Evolutionary conservation across 148 eudicot species (phyloP).

Genomic region (Polygonum aviculare): DNA sequence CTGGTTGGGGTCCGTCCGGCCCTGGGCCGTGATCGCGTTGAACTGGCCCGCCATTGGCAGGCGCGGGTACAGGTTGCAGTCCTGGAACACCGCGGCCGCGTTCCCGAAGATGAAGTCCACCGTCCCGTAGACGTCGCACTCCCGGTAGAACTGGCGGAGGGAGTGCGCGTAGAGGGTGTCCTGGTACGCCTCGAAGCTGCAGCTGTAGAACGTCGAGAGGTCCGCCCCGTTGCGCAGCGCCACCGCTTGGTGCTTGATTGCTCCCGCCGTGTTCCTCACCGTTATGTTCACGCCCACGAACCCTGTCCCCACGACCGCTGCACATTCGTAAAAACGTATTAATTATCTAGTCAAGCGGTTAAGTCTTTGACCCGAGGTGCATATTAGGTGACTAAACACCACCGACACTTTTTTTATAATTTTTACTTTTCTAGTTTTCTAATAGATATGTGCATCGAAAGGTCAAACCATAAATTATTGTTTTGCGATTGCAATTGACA

Average conservation of each 20-base stretch:
- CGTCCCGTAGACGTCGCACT: slow-evolving; percentile 80
- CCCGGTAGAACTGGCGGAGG: slow-evolving; percentile 63
- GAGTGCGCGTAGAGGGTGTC: slow-evolving; percentile 79
- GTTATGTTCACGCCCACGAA: slow-evolving; percentile 20
- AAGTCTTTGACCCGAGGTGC: not conserved
- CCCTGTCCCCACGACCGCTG: slow-evolving; percentile 23
- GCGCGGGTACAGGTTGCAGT: slow-evolving; percentile 57
- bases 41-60: slow-evolving; percentile 47
- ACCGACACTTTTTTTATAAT: not conserved
- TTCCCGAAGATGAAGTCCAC: slow-evolving; percentile 90
- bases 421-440: not conserved
- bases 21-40: slow-evolving; percentile 84
- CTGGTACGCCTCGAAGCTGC: slow-evolving; percentile 62
- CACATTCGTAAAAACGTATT: not conserved
- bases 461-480: not conserved
- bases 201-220: slow-evolving; percentile 12
- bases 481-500: not conserved
- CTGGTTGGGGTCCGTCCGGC: slow-evolving; percentile 74
- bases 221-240: slow-evolving; percentile 16
- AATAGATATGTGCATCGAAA: not conserved
- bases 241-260: slow-evolving; percentile 12
- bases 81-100: slow-evolving; percentile 62
- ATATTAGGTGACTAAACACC: not conserved
- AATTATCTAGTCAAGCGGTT: no score
- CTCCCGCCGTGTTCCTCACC: slow-evolving; percentile 12